A percentile compares a stretch with the other conserved stretches of the same genome.
Evolutionary conservation across 257 asterid genomes (phyloP).

Genomic region (Gentiana dahurica): DNA sequence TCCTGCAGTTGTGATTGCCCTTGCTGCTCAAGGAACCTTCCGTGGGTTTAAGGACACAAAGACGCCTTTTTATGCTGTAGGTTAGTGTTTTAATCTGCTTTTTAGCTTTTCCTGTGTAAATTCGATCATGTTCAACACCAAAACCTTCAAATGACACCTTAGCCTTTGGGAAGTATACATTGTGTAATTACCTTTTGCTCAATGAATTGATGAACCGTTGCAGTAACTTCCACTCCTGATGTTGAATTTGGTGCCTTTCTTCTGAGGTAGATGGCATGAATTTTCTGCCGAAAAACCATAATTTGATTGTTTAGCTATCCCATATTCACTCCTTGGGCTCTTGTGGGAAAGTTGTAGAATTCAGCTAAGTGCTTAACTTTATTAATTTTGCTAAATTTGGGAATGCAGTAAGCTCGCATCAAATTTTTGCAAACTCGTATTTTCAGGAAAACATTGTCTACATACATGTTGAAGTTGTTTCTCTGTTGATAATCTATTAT

Average conservation of each 20-base stretch:
- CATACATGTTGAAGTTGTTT: background rate
- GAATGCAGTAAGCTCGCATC: background rate
- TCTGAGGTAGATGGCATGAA: no score
- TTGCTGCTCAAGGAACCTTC: conserved; percentile 95
- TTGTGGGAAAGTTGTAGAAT: no score
- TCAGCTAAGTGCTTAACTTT: background rate
- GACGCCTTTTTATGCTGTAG: conserved; percentile 91
- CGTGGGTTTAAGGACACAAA: conserved; percentile 96
- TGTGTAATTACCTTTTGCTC: no score
- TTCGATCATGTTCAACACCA: no score
- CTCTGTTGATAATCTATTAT: conserved; percentile 8
- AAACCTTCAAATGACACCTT: no score
- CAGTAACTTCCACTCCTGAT: no score
- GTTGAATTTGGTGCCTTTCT: no score
- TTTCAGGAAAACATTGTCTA: background rate
- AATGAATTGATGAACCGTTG: no score
- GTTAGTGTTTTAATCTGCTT: conserved; percentile 24
- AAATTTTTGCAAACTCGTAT: background rate
- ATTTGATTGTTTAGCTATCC: no score
- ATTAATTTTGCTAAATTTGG: background rate
- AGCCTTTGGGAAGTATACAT: no score
- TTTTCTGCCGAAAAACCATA: no score
- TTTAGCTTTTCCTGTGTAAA: background rate
- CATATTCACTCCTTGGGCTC: no score
- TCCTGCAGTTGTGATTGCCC: conserved; percentile 84